A percentile compares a stretch with the other conserved stretches of the same genome.
These are phyloP conservation scores for Cryptosporidium parvum DNA, from an alignment of 169 alveolate genomes.

Conservation along the genomic window DNA sequence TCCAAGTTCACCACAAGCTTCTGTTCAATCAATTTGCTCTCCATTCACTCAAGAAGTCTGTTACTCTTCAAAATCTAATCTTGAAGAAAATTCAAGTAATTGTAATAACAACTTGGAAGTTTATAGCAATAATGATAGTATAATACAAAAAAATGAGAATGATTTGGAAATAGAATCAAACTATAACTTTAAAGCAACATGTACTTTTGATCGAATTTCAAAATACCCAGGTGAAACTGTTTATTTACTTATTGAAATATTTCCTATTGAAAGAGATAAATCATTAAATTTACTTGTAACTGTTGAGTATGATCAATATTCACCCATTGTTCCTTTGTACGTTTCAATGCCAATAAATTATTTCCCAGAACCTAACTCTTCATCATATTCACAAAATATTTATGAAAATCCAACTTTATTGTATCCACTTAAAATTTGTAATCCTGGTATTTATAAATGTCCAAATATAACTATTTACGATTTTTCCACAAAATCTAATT, in stretches of 20 bases:
- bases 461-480: slow-evolving; percentile 58
- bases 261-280: neutral
- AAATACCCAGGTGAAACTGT: slow-evolving; percentile 55
- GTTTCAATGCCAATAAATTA: slow-evolving; percentile 48
- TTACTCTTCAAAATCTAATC: neutral
- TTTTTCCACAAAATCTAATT: slow-evolving; percentile 27
- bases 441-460: slow-evolving; percentile 71
- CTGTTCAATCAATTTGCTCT: slow-evolving; percentile 1
- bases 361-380: neutral
- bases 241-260: slow-evolving; percentile 21
- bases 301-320: slow-evolving; percentile 29
- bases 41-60: neutral
- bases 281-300: slow-evolving; percentile 18
- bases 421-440: slow-evolving; percentile 65
- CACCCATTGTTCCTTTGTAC: slow-evolving; percentile 47
- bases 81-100: neutral
- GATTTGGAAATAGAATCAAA: neutral
- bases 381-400: neutral
- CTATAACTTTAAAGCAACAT: slow-evolving; percentile 31
- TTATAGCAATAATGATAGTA: neutral
- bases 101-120: neutral
- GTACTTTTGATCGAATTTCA: slow-evolving; percentile 35
- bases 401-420: slow-evolving; percentile 16
- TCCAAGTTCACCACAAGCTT: slow-evolving; percentile 14
- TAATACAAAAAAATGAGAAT: neutral